Conservation (phyloP, 306 rosid species). For the Vigna radiata region DNA sequence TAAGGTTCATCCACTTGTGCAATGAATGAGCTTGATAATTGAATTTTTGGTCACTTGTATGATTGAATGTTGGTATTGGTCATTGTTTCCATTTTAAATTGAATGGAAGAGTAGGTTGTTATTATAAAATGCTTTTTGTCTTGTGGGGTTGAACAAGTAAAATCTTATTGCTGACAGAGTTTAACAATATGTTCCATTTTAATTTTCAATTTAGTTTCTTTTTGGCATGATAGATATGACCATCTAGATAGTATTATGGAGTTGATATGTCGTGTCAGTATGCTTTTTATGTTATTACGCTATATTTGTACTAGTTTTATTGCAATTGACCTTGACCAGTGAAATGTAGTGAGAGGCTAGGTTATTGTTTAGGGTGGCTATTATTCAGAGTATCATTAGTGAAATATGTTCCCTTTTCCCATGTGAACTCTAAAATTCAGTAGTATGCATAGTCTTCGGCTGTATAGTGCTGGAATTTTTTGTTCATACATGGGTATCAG, state of each 20-base stretch:
- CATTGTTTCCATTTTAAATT: slow-evolving; percentile 24
- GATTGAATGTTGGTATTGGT: slow-evolving; percentile 25
- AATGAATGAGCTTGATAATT: slow-evolving; percentile 30
- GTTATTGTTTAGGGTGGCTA: neutral
- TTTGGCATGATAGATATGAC: neutral
- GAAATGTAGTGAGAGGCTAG: slow-evolving; percentile 2
- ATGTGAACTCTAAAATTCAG: slow-evolving; percentile 13
- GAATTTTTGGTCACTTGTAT: slow-evolving; percentile 24
- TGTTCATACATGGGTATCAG: no score
- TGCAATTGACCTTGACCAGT: slow-evolving; percentile 11
- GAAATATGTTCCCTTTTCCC: slow-evolving; percentile 8
- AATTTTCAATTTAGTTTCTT: slow-evolving; percentile 36
- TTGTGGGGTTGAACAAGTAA: slow-evolving; percentile 13
- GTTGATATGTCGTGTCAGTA: neutral
- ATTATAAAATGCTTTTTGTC: slow-evolving; percentile 5
- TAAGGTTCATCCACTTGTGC: slow-evolving; percentile 51
- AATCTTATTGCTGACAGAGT: slow-evolving; percentile 4
- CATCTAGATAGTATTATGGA: slow-evolving; percentile 15
- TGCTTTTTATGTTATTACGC: neutral
- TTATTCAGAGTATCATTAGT: slow-evolving; percentile 5
- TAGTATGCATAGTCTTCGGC: neutral
- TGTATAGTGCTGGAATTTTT: neutral
- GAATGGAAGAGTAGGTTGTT: slow-evolving; percentile 30
- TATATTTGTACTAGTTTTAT: slow-evolving; percentile 8
- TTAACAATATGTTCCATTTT: slow-evolving; percentile 26